These are phyloP conservation scores for Penicillium freii DNA, from an alignment of 2,329 filamentous ascomycete species.

Conservation along the genomic window DNA sequence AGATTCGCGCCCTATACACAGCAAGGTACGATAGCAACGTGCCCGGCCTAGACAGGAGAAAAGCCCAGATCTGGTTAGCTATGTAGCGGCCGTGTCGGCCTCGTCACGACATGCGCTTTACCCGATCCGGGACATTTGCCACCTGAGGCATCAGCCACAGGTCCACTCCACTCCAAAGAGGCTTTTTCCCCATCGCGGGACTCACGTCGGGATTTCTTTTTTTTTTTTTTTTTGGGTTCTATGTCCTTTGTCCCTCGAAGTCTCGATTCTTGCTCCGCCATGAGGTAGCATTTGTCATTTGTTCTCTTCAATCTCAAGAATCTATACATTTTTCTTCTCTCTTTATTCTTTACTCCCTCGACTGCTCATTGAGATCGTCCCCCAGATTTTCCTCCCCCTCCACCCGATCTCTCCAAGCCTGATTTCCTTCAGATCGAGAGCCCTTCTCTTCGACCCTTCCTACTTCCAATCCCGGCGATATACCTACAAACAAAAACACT, in stretches of 20 bases:
- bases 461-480: slow-evolving; percentile 11
- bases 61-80: not conserved
- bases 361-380: slow-evolving; percentile 26
- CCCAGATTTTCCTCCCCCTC: slow-evolving; percentile 31
- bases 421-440: slow-evolving; percentile 23
- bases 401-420: slow-evolving; percentile 22
- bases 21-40: not conserved
- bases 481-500: slow-evolving; percentile 17
- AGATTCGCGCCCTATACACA: not conserved
- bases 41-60: not conserved
- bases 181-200: slow-evolving; percentile 38
- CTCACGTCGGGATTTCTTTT: slow-evolving; percentile 33
- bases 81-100: slow-evolving; percentile 7
- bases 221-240: slow-evolving; percentile 21
- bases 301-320: slow-evolving; percentile 20
- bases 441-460: slow-evolving; percentile 17
- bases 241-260: slow-evolving; percentile 22
- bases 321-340: not conserved
- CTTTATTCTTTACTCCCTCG: slow-evolving; percentile 2
- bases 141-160: slow-evolving; percentile 29
- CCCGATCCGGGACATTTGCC: slow-evolving; percentile 22
- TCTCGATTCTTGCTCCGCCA: slow-evolving; percentile 29
- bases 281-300: slow-evolving; percentile 35
- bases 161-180: slow-evolving; percentile 37
- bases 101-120: slow-evolving; percentile 19